Evolutionary conservation across 2,329 filamentous ascomycete genomes (phyloP).

Genomic region (Ophiostoma triangulosporum): DNA sequence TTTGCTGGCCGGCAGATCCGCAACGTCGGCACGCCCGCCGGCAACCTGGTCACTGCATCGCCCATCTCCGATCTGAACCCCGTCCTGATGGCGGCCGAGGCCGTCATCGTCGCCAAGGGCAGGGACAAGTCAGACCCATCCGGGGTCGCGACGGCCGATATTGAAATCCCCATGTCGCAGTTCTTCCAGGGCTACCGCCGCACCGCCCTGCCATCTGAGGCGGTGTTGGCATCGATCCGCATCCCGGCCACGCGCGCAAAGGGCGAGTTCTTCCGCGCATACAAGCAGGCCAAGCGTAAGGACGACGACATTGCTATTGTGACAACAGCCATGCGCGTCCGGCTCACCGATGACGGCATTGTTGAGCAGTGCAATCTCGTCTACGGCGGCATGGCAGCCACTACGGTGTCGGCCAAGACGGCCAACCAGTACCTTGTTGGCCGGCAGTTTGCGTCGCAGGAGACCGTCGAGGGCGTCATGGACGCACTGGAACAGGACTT

Average conservation of each 20-base stretch:
- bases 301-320: slow-evolving; percentile 98
- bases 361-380: slow-evolving; percentile 69
- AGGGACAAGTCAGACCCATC: slow-evolving; percentile 36
- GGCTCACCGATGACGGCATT: slow-evolving; percentile 48
- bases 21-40: slow-evolving; percentile 93
- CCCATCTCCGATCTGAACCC: slow-evolving; percentile 96
- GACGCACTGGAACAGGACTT: slow-evolving; percentile 82
- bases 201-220: slow-evolving; percentile 68
- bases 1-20: slow-evolving; percentile 93
- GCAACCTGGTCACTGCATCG: slow-evolving; percentile 85
- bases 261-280: slow-evolving; percentile 75
- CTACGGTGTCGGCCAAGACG: slow-evolving; percentile 73
- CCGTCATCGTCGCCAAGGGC: slow-evolving; percentile 61
- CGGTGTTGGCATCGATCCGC: slow-evolving; percentile 74
- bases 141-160: slow-evolving; percentile 30
- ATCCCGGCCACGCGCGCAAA: slow-evolving; percentile 64
- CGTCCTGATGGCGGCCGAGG: slow-evolving; percentile 77
- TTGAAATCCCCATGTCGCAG: slow-evolving; percentile 75
- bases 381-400: slow-evolving; percentile 91
- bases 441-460: slow-evolving; percentile 64
- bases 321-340: slow-evolving; percentile 69
- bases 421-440: slow-evolving; percentile 62
- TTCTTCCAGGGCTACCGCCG: slow-evolving; percentile 89
- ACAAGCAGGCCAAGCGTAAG: slow-evolving; percentile 94
- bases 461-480: slow-evolving; percentile 83